Base-by-base conservation (phyloP, 169 alveolate species). In the Prorocentrum cordatum region DNA sequence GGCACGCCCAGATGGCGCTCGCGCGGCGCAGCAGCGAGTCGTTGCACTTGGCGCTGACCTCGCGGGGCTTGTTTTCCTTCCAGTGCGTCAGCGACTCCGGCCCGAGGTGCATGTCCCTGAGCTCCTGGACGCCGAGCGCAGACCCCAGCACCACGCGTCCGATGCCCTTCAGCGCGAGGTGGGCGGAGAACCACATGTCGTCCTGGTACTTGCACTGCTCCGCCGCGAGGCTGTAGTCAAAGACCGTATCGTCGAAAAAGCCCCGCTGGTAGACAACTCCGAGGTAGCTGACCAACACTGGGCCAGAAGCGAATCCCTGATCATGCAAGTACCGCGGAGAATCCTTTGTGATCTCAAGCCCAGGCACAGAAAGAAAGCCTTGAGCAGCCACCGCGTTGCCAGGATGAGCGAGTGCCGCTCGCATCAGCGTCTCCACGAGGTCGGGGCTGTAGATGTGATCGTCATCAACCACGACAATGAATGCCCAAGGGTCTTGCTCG, bases 121-220 rank as follows among this genome's bases (percentile, higher is more conserved):
- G 86, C 72, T 75, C 86, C 86, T 75, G 86, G 2, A 80, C 89
- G 9, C 89, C 89, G 42, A 80, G 59, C 26, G 89, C 75, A 2
- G 79, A 42, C 9, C 89, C 89, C 32, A 80, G 24, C 31, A 80
- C 67, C 16, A 61, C 39, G 24, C 89, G 89, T 31, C 67, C 36
- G 32, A 80, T 80, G 50, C 89, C 89, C 50, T 80, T 80, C 36
- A 18, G 38, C 31, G 89, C 89, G 42, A 80, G 66, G 18, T 80
- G 89, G 33, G 89, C 89, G 24, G 89, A 80, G 54, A 80, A 80
- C 89, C 89, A 80, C 89, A 80, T 80, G 79, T 80, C 89, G 54
- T 80, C 89, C 89, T 75, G 86, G 32, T 75, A 75, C 32, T 61
- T 58, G 86, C 86, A 75, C 29, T 75, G 86, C 39, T 75, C 42